phyloP scores from a whole-genome alignment of 192 early-diverging fungal genomes.

The Oehlia diaphana region DNA sequence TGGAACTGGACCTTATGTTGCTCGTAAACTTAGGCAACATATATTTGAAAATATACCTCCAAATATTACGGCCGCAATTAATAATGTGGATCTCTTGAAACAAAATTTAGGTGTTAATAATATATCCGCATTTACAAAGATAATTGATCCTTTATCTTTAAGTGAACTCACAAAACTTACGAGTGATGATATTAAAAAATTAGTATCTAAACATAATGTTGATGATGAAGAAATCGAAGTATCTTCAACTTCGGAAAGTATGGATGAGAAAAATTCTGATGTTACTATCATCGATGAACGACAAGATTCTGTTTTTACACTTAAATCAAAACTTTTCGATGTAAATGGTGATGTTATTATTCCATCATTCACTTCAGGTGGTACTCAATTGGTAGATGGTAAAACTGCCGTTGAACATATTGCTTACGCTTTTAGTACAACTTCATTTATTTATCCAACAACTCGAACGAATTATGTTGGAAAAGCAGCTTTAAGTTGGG shows the following conservation, averaged over 20 bases:
- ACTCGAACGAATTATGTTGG: slow-evolving; percentile 63
- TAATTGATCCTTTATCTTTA: slow-evolving; percentile 61
- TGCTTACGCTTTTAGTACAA: slow-evolving; percentile 75
- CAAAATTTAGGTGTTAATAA: slow-evolving; percentile 45
- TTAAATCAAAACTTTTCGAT: slow-evolving; percentile 14
- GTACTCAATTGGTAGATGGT: slow-evolving; percentile 47
- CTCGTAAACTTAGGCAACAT: slow-evolving; percentile 63
- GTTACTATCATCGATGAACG: background rate
- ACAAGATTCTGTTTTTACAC: background rate
- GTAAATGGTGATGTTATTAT: background rate
- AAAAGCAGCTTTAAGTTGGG: slow-evolving; percentile 63
- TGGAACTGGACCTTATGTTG: slow-evolving; percentile 63
- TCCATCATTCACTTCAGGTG: background rate
- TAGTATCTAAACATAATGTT: slow-evolving; percentile 47
- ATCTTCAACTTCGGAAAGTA: background rate
- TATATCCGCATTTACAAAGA: slow-evolving; percentile 54
- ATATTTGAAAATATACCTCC: slow-evolving; percentile 60
- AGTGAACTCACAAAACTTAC: slow-evolving; percentile 43
- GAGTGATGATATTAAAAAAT: slow-evolving; percentile 43
- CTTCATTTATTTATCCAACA: slow-evolving; percentile 84
- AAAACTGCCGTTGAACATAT: slow-evolving; percentile 73
- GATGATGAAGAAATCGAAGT: slow-evolving; percentile 33
- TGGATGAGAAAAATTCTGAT: slow-evolving; percentile 9
- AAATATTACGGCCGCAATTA: slow-evolving; percentile 60
- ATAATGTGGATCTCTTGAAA: slow-evolving; percentile 55